Percentiles rank a stretch among this genome's conserved stretches.
Conservation (phyloP, 345 rosid species). For the Eucalyptus erythrocorys region DNA sequence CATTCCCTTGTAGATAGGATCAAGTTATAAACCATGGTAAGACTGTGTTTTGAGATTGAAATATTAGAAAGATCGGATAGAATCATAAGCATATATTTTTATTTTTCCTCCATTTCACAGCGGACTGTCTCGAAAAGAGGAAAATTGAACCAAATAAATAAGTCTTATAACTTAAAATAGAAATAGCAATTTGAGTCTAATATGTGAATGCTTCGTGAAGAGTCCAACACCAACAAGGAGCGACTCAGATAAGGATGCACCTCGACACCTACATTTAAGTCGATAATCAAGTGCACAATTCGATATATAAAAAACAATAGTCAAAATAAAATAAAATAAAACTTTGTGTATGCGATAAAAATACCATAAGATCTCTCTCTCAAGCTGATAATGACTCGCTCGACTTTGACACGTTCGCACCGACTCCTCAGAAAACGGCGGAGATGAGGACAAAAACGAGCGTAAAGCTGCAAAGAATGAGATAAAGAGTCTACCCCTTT, state of each 20-base stretch:
- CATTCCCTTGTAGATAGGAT: too few relatives aligned
- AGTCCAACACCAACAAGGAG: background rate
- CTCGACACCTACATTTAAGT: background rate
- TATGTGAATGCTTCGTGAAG: background rate
- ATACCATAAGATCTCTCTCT: too few relatives aligned
- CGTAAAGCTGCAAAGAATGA: background rate
- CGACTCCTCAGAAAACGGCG: background rate
- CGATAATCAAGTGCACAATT: background rate
- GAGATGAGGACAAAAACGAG: background rate
- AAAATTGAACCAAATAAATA: background rate
- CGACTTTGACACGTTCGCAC: background rate
- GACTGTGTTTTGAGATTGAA: background rate
- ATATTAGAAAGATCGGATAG: background rate
- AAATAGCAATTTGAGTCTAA: too few relatives aligned
- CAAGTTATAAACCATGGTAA: background rate
- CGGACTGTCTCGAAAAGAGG: background rate
- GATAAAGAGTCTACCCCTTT: background rate
- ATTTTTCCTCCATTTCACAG: too few relatives aligned
- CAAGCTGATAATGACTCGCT: background rate
- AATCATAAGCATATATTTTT: background rate
- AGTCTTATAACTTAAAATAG: background rate
- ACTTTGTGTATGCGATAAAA: too few relatives aligned
- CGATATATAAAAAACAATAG: too few relatives aligned
- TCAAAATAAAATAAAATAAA: too few relatives aligned
- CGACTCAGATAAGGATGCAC: background rate